Base-by-base conservation (phyloP, 2,329 filamentous ascomycete genomes). In the Macrophomina pseudophaseolina region DNA sequence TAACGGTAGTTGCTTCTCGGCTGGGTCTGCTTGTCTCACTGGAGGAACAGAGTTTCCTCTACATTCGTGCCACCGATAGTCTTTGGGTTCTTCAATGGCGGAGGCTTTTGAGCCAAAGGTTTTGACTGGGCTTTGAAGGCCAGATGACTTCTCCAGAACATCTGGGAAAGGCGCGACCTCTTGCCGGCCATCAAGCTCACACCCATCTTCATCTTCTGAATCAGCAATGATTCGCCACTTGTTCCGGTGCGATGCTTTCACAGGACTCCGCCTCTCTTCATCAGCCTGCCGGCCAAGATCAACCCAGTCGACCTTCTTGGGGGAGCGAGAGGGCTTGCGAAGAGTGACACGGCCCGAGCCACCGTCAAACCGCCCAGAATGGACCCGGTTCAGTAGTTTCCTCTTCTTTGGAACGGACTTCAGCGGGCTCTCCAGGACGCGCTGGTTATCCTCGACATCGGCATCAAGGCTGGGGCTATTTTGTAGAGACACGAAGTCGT, bases 321-420 rank as follows among this genome's bases (percentile, higher is more conserved):
- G 65, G 30, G 65, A 66, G 33, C 65, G 49, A 4, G 56, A 66
- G 32, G 63, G 18, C 40, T 65, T 65, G 40, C 63, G 63, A 48
- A 65, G 44, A 14, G 46, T 53, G 23, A 66, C 44, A 33, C 33
- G 12, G 5, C 35, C n/a, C 35, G 42, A 23, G 2, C 6, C 12
- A 8, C 8, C n/a, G 16, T 60, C 54, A 7, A 16, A 18, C 16
- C 7, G 30, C 5, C 58, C 64, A 14, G 64, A 33, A 35, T 35
- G 54, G 9, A 66, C 23, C 14, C 30, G 65, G 28, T 75, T 70
- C 7, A 77, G 28, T 7, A 46, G 65, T n/a, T 65, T 52, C 28
- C 44, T 42, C n/a, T 65, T 59, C 32, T 52, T 58, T 5, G 60
- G 44, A 4, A 65, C 32, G 4, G 32, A 42, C n/a, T 23, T 51